Base-by-base conservation (phyloP, 179 eudicot genomes). In the Gypsophila paniculata region DNA sequence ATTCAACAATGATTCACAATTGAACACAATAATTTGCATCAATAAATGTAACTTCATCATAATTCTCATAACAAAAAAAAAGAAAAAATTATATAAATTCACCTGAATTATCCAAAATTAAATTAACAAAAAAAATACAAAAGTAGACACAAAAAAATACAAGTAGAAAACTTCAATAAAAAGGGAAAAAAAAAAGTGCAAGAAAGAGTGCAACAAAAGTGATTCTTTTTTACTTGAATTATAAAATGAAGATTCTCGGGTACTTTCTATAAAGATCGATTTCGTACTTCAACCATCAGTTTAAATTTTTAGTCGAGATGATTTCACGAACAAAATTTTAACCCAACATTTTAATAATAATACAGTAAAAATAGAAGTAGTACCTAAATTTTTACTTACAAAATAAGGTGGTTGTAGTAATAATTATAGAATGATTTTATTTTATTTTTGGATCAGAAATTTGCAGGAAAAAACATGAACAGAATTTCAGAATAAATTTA, bases 391-490 rank as follows among this genome's bases (percentile, higher is more conserved):
- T 52, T 22, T 12, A 72, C 80, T 75, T 55, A 75, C 77, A n/a
- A n/a, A n/a, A n/a, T n/a, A n/a, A n/a, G n/a, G n/a, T n/a, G n/a
- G n/a, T n/a, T n/a, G n/a, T n/a, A n/a, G n/a, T n/a, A n/a, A n/a
- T 74, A 29, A 51, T 26, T 62, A 23, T 61, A 25, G 58, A 13
- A 13, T 23, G 48, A 63, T 25, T 8, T 48, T 14, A 25, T 48
- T 63, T 63, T 65, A 29, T 29, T 29, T 29, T 29, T 29, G 34
- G 34, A 75, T 71, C 76, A 75, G 76, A 53, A 72, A 68, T 68
- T 54, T 76, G 57, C 78, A 75, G 73, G 46, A 75, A 34, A 71
- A 58, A 71, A 48, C 69, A 67, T 65, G 61, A 75, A 72, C 42
- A 72, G 46, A 71, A 57, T 2, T 29, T 29, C 34, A 42, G 11